Conservation (phyloP, 2,329 filamentous ascomycete genomes). For the Talaromyces marneffei region DNA sequence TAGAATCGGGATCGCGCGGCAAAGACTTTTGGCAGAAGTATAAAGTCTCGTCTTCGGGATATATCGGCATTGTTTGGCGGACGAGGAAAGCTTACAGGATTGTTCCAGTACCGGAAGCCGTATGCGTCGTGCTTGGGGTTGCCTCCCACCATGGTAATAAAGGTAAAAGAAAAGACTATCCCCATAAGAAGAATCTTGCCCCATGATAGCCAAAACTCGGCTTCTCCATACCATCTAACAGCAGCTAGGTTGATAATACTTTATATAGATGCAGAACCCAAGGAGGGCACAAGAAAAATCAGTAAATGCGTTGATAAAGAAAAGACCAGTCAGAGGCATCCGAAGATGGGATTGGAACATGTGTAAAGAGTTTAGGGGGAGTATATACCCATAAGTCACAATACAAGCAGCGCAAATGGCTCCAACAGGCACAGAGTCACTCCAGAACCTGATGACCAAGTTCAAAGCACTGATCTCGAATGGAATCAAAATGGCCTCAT, state of each 20-base stretch:
- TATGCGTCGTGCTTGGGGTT: constrained; percentile 46
- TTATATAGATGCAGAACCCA: constrained; percentile 58
- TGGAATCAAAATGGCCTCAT: constrained; percentile 8
- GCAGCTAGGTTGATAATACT: constrained; percentile 55
- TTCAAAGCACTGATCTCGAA: constrained; percentile 14
- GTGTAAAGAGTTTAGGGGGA: constrained; percentile 37
- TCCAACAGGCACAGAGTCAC: constrained; percentile 40
- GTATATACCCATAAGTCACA: constrained; percentile 53
- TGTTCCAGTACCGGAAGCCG: constrained; percentile 58
- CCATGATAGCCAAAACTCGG: constrained; percentile 57
- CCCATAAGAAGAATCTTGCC: constrained; percentile 57
- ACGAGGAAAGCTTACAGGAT: constrained; percentile 52
- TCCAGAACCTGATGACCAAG: constrained; percentile 1
- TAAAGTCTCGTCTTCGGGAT: neutral
- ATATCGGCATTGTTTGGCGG: constrained; percentile 38
- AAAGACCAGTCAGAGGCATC: neutral
- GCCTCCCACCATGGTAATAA: constrained; percentile 17
- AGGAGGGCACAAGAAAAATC: constrained; percentile 37
- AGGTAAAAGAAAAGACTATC: constrained; percentile 24
- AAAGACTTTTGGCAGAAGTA: neutral
- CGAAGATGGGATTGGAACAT: neutral
- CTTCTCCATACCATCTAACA: constrained; percentile 55
- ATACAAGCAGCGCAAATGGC: constrained; percentile 58
- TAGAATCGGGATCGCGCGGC: neutral
- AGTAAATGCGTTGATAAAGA: neutral